phyloP scores from a whole-genome alignment of 805 yeast species.

The Pichia ethanolica region DNA sequence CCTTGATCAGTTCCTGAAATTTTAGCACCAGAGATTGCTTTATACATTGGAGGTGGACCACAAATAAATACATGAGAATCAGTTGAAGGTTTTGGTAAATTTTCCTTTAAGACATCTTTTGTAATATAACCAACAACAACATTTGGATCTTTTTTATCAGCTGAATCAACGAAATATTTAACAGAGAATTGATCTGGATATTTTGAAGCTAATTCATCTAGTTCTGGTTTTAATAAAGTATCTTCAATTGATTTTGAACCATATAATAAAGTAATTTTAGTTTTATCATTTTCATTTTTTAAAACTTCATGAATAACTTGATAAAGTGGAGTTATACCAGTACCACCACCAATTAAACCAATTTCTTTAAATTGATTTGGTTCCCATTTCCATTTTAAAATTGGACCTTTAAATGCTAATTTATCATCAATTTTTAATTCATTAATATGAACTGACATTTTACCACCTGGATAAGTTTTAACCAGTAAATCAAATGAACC shows the following conservation, averaged over 20 bases:
- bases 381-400: conserved; percentile 83
- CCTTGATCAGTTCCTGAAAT: conserved; percentile 89
- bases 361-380: conserved; percentile 78
- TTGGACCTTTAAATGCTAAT: conserved; percentile 89
- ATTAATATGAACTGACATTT: conserved; percentile 69
- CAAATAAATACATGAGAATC: conserved; percentile 78
- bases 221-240: conserved; percentile 68
- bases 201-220: conserved; percentile 59
- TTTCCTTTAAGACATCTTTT: conserved; percentile 57
- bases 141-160: conserved; percentile 34
- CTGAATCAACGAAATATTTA: conserved; percentile 72
- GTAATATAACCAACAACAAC: conserved; percentile 72
- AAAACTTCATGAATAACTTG: conserved; percentile 76
- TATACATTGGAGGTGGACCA: conserved; percentile 91
- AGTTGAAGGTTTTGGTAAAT: conserved; percentile 56
- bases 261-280: conserved; percentile 76
- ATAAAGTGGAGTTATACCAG: conserved; percentile 93
- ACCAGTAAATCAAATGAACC: conserved; percentile 77
- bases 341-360: conserved; percentile 88
- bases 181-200: conserved; percentile 75
- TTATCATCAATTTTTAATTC: conserved; percentile 71
- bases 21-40: conserved; percentile 82
- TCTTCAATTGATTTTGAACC: conserved; percentile 77
- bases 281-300: conserved; percentile 77
- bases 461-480: conserved; percentile 88